These are phyloP conservation scores for Coelastrella sp. DNA, from an alignment of 139 green algal species.

Conservation along the genomic window DNA sequence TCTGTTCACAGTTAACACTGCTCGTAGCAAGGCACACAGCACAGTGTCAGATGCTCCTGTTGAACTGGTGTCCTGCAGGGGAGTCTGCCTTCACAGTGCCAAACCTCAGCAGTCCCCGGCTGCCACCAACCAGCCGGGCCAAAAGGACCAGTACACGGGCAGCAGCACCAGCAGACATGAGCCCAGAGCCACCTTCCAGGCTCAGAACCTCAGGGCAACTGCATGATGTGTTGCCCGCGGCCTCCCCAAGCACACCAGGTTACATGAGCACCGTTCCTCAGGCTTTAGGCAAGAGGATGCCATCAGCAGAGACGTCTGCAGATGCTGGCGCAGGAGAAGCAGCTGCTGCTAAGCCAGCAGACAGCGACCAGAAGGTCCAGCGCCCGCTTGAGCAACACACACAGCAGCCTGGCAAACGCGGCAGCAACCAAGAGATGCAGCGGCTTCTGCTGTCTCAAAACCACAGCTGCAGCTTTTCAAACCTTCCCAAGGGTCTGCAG, in stretches of 20 bases:
- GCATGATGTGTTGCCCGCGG: background rate
- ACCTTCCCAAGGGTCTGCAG: constrained; percentile 34
- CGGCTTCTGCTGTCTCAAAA: background rate
- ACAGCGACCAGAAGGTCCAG: background rate
- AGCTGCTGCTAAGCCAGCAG: background rate
- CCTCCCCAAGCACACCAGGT: constrained; percentile 20
- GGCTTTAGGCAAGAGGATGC: background rate
- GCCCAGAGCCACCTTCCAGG: background rate
- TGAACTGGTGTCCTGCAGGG: background rate
- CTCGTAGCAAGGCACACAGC: no score
- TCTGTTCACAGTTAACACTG: no score
- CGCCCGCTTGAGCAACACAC: background rate
- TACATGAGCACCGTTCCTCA: constrained; percentile 12
- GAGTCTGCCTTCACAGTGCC: constrained; percentile 41
- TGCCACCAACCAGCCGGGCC: background rate
- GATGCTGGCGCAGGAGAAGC: background rate
- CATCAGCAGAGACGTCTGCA: background rate
- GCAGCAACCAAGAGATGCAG: background rate
- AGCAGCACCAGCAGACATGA: background rate
- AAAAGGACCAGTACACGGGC: background rate
- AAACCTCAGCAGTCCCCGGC: background rate
- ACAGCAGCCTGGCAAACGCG: background rate
- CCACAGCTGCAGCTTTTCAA: constrained; percentile 40
- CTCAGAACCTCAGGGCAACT: background rate
- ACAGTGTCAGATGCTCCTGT: no score